phyloP scores from a whole-genome alignment of 1,284 basidiomycete genomes.

The Caloboletus inedulis region DNA sequence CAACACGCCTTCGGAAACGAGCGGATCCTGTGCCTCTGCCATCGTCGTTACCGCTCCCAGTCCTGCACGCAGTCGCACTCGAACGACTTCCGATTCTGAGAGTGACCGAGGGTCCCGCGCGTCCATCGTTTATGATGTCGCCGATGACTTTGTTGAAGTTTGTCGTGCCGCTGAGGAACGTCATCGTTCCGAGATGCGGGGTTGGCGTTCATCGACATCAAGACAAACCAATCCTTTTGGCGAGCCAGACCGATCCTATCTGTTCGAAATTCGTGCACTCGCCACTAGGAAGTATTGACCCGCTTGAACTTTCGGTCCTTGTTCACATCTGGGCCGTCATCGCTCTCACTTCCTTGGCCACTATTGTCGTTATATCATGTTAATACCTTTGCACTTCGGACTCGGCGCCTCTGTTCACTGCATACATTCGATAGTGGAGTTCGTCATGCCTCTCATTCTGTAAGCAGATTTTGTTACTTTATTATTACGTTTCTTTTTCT shows the following conservation, averaged over 20 bases:
- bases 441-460: constrained; percentile 30
- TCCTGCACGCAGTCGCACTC: constrained; percentile 60
- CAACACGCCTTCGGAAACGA: constrained; percentile 37
- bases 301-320: constrained; percentile 3
- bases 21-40: constrained; percentile 37
- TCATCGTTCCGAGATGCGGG: constrained; percentile 77
- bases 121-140: constrained; percentile 69
- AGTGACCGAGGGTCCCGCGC: constrained; percentile 74
- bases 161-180: constrained; percentile 77
- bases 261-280: constrained; percentile 77
- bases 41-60: constrained; percentile 47
- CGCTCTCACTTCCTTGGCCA: not conserved
- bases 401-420: constrained; percentile 17
- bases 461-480: constrained; percentile 29
- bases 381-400: constrained; percentile 22
- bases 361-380: constrained; percentile 13
- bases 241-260: constrained; percentile 54
- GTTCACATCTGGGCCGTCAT: not conserved
- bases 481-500: constrained; percentile 20
- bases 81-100: constrained; percentile 67
- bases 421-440: constrained; percentile 22
- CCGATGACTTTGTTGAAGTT: constrained; percentile 65
- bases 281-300: constrained; percentile 73
- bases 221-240: constrained; percentile 41
- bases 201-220: constrained; percentile 61